Base-by-base conservation (phyloP, 768 basidiomycete species). In the Grammothele lineata region DNA sequence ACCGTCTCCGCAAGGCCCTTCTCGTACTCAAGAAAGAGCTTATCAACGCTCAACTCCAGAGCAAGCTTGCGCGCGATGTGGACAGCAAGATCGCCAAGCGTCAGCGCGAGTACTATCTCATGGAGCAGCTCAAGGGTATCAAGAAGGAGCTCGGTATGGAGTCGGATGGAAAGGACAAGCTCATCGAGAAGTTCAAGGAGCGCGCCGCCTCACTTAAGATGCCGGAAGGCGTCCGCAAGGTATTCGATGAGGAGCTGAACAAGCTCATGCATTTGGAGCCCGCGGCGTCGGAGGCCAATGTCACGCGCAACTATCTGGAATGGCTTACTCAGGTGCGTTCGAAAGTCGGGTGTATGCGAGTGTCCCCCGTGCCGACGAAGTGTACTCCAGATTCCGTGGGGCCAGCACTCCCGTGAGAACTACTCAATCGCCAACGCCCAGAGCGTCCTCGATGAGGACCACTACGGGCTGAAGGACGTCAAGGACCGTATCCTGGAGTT, bases 101-200 rank as follows among this genome's bases (percentile, higher is more conserved):
- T 5, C 93, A 96, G 62, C 73, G 92, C 44, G 93, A 96, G 69
- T 94, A 94, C 57, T 96, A 94, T 61, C 73, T 97, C 42, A 94
- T 93, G 89, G 93, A 97, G 63, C 93, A 97, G 66, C 77, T 97
- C 36, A 92, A 92, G 66, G 90, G 89, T 3, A 94, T 95, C 67
- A 95, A 95, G 75, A 93, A 91, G 70, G 93, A 95, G 65, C 74
- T 95, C 7, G 93, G 93, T 0, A 92, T 95, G 84, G 92, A 95
- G 65, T 85, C 81, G 6, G 92, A 95, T 50, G 92, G 92, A 3
- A 95, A 95, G 74, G 93, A 95, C 66, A 91, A 91, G 66, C 68
- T 96, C 30, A 86, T 95, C 32, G 89, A 93, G 62, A 88, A 92
- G 71, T 91, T 95, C 69, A 87, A 81, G 67, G 87, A 93, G 62